These are phyloP conservation scores for Sporisorium graminicola DNA, from an alignment of 1,284 basidiomycete species.

Conservation along the genomic window DNA sequence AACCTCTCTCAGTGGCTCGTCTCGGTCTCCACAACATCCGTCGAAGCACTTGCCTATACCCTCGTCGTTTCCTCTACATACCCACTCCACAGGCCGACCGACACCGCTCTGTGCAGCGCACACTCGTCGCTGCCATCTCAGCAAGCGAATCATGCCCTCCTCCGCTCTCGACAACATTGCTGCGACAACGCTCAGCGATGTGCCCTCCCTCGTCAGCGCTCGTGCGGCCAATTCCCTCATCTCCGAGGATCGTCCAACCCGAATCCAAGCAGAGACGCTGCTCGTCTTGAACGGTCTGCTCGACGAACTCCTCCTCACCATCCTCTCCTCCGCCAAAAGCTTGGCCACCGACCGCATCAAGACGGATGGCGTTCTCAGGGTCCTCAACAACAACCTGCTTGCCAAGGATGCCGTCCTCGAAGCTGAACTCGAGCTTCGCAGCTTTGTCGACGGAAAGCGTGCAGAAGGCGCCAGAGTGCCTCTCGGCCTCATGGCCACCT, in stretches of 20 bases:
- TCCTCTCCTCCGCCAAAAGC: slow-evolving; percentile 58
- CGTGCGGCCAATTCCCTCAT: slow-evolving; percentile 62
- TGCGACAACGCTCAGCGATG: slow-evolving; percentile 14
- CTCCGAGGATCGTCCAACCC: slow-evolving; percentile 60
- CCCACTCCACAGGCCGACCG: neutral
- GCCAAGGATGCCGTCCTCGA: slow-evolving; percentile 66
- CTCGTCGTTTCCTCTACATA: neutral
- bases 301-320: slow-evolving; percentile 60
- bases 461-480: slow-evolving; percentile 63
- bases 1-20: neutral
- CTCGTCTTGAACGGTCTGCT: slow-evolving; percentile 58
- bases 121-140: neutral
- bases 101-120: neutral
- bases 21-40: neutral
- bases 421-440: slow-evolving; percentile 63
- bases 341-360: slow-evolving; percentile 66
- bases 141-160: slow-evolving; percentile 14
- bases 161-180: slow-evolving; percentile 9
- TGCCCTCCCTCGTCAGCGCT: slow-evolving; percentile 57
- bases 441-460: slow-evolving; percentile 59
- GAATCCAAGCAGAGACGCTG: slow-evolving; percentile 62
- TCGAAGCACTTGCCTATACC: neutral
- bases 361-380: slow-evolving; percentile 59
- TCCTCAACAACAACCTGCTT: slow-evolving; percentile 58
- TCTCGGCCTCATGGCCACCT: slow-evolving; percentile 62